Conservation (phyloP, 257 asterid species). For the Fraxinus cuspidata region DNA sequence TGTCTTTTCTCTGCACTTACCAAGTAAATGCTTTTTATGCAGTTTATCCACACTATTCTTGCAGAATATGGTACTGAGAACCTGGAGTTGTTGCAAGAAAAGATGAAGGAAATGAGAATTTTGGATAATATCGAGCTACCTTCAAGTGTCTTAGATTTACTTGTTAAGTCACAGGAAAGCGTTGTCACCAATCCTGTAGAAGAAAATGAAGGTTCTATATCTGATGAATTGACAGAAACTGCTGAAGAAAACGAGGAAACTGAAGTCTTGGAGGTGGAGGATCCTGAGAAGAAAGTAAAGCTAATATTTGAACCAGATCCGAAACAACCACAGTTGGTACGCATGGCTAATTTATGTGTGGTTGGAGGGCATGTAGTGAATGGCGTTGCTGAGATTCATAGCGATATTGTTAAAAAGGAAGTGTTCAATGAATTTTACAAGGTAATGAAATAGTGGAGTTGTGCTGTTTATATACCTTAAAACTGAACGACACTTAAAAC, state of each 20-base stretch:
- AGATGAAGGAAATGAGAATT: constrained; percentile 55
- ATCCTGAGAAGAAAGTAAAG: constrained; percentile 32
- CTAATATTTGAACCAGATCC: constrained; percentile 42
- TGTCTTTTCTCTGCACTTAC: constrained; percentile 4
- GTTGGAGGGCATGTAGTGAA: constrained; percentile 90
- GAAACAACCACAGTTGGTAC: constrained; percentile 57
- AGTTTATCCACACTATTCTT: constrained; percentile 48
- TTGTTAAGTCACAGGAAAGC: constrained; percentile 45
- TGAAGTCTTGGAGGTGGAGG: constrained; percentile 29
- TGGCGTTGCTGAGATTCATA: constrained; percentile 92
- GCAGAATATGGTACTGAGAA: constrained; percentile 54
- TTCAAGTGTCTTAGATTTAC: constrained; percentile 42
- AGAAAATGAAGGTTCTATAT: constrained; percentile 31
- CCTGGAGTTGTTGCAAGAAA: constrained; percentile 45
- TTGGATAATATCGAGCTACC: constrained; percentile 61
- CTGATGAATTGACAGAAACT: constrained; percentile 28
- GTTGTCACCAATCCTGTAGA: constrained; percentile 24
- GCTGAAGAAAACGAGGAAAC: constrained; percentile 25
- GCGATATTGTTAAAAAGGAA: constrained; percentile 76
- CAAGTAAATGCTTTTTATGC: constrained; percentile 22
- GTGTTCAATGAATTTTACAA: constrained; percentile 77
- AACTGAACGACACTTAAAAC: not conserved
- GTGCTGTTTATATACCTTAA: not conserved
- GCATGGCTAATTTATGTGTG: constrained; percentile 86
- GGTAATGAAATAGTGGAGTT: constrained; percentile 36